Base-by-base conservation (phyloP, 1,139 yeast genomes). In the Debaryomyces nepalensis region DNA sequence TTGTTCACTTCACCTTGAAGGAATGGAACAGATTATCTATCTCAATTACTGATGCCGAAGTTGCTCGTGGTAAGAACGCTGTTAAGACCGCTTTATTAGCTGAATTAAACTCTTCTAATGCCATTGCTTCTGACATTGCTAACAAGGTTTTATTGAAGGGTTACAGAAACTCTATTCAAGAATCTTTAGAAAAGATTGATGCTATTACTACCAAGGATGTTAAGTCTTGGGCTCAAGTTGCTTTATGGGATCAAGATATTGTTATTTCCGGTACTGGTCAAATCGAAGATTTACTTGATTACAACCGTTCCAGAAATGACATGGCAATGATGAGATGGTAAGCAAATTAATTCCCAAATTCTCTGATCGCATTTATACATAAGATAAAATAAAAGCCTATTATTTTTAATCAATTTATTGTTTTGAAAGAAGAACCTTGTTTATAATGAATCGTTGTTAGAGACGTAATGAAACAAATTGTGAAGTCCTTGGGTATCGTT, bases 11-110 rank as follows among this genome's bases (percentile, higher is more conserved):
- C 70, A 74, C 87, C 48, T 74, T 85, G 68, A 87, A 84, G 70
- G 86, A 85, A 75, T 87, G 95, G 95, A 85, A 85, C 77, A 82
- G 93, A 77, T 79, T 85, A 66, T 76, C 90, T 20, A 70, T 82
- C 53, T 82, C 91, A 19, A 72, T 87, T 59, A 76, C 89, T 52
- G 88, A 84, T 54, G 79, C 87, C 44, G 95, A 87, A 72, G 81
- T 87, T 55, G 81, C 82, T 52, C 79, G 89, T 70, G 95, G 84
- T 58, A 86, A 86, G 72, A 79, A 82, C 55, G 70, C 80, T 58
- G 76, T 81, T 63, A 85, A 86, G 71, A 72, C 84, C 57, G 76
- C 77, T 52, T 61, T 84, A 52, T 77, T 83, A 56, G 58, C 70
- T 41, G 60, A 66, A 46, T 70, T 76, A 58, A 55, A 67, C 55